Base-by-base conservation (phyloP, 2,329 filamentous ascomycete genomes). In the Penicillium thymicola region DNA sequence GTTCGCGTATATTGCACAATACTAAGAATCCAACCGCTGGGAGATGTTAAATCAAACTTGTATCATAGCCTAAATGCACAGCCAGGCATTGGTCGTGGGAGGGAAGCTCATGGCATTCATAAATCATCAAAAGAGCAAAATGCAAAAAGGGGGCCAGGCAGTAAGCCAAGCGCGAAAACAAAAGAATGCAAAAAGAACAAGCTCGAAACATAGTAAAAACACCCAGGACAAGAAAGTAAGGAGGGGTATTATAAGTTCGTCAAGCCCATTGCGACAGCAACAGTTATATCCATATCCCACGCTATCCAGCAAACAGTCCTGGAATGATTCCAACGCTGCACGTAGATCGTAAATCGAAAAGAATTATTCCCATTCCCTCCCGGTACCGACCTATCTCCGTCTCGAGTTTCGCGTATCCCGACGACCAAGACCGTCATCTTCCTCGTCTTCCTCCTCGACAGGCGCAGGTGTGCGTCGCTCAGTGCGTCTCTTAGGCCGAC, bases 381-480 rank as follows among this genome's bases (percentile, higher is more conserved):
- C 8, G 6, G 5, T 3, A 2, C 3, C 30, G 18, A 25, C 36
- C 60, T 55, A 68, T 54, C 67, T 67, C 44, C 69, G 64, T 38
- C 67, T 55, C 27, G 63, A 63, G 40, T 63, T 65, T 13, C 68
- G 64, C n/a, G 55, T 53, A 49, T 69, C 67, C 5, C 69, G 66
- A 42, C 70, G 66, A 28, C 59, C 61, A 30, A 59, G 51, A 28
- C 59, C 42, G 32, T 70, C 62, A 16, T 74, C 72, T 38, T 71
- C 74, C 43, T 79, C 78, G 48, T 79, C 76, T 63, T 79, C 78
- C 51, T 79, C 77, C 55, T 78, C 77, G 5, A 80, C 76, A 2
- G 74, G 69, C 2, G 77, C 76, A 9, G 78, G 78, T 2, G 78
- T 80, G n/a, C 78, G 72, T 58, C 78, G 72, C 63, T 80, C 78